These are phyloP conservation scores for Colletotrichum costaricense DNA, from an alignment of 2,329 filamentous ascomycete genomes.

Conservation along the genomic window DNA sequence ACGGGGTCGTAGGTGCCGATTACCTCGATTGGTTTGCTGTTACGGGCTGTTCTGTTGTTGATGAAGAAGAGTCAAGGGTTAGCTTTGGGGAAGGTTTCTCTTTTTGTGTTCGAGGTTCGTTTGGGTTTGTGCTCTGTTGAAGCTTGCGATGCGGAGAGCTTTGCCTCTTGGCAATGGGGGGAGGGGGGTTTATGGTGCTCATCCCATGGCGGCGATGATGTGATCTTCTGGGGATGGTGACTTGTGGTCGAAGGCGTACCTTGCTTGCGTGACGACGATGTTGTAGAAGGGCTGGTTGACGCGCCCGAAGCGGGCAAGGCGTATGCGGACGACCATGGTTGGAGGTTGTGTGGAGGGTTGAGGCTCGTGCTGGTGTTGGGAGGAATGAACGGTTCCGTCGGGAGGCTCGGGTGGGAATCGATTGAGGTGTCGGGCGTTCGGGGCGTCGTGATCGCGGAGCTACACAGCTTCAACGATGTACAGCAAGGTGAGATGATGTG, in stretches of 20 bases:
- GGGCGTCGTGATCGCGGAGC: constrained; percentile 3
- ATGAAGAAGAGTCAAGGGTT: neutral
- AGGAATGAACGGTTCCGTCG: neutral
- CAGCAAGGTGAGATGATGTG: neutral
- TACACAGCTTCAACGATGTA: neutral
- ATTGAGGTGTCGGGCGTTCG: neutral
- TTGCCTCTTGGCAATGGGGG: neutral
- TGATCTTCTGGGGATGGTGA: neutral
- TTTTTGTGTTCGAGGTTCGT: neutral
- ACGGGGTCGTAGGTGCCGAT: constrained; percentile 82
- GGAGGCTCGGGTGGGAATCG: neutral
- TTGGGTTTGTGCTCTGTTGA: fast-evolving
- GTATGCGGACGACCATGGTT: constrained; percentile 90
- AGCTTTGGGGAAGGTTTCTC: neutral
- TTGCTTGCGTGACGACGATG: constrained; percentile 93
- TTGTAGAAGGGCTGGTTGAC: constrained; percentile 94
- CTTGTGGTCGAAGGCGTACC: constrained; percentile 63
- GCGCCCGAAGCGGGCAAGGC: constrained; percentile 92
- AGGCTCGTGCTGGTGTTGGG: neutral
- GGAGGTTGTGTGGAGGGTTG: neutral
- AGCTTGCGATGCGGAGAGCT: too few species aligned
- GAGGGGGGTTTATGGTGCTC: neutral
- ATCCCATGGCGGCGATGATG: neutral
- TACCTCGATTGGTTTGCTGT: constrained; percentile 92
- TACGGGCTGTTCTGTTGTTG: constrained; percentile 78